These are phyloP conservation scores for Kurtzmaniella quercitrusa DNA, from an alignment of 1,139 yeast species.

Conservation along the genomic window DNA sequence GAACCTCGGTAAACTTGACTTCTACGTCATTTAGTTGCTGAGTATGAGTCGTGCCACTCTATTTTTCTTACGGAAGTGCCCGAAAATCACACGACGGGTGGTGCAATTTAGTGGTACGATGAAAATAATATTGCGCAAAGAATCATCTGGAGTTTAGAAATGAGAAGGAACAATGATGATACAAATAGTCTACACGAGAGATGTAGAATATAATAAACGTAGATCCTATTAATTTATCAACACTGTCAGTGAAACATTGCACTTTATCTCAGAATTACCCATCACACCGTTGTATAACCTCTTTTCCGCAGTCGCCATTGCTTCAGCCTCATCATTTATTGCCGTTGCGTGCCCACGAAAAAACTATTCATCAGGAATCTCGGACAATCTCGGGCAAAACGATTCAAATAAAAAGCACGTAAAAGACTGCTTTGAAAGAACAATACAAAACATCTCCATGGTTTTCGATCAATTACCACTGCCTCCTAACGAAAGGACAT, in stretches of 20 bases:
- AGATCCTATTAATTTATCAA: too few relatives aligned
- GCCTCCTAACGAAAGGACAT: not conserved
- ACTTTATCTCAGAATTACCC: too few relatives aligned
- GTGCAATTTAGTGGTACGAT: not conserved
- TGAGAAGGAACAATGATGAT: not conserved
- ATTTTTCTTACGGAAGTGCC: not conserved
- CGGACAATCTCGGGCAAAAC: constrained; percentile 1
- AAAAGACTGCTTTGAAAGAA: not conserved
- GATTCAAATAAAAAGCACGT: not conserved
- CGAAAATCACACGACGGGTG: not conserved
- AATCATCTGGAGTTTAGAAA: not conserved
- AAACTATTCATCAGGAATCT: not conserved
- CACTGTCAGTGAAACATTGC: too few relatives aligned
- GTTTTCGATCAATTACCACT: constrained; percentile 1
- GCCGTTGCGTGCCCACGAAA: not conserved
- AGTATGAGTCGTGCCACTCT: not conserved
- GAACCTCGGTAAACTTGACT: not conserved
- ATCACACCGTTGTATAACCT: too few relatives aligned
- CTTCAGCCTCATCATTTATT: not conserved
- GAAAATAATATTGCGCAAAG: not conserved
- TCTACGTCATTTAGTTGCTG: not conserved
- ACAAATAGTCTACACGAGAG: not conserved
- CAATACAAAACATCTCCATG: not conserved
- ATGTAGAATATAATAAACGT: not conserved
- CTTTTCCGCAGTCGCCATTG: not conserved